Base-by-base conservation (phyloP, 148 eudicot genomes). In the Oxyria digyna region DNA sequence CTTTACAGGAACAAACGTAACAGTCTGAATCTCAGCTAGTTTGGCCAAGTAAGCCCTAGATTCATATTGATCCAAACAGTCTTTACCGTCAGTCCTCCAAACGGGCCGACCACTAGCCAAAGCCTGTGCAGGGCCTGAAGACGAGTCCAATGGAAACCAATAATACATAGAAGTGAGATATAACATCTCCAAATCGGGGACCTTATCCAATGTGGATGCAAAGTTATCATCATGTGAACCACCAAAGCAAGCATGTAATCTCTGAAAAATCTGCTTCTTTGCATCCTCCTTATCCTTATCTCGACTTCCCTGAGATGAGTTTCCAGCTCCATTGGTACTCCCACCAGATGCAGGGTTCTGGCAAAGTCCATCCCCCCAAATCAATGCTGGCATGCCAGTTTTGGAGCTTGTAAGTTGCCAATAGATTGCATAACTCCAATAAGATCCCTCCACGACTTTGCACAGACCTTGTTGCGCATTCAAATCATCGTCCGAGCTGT, bases 291-390 rank as follows among this genome's bases (percentile, higher is more conserved):
- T 63, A 13, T 49, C 8, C 17, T 71, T 75, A 42, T 62, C 70
- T 15, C 75, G 75, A 54, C 68, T 75, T 37, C 73, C 79, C 24
- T 76, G 84, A 11, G 66, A 81, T 8, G 42, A 55, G 42, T 77
- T 74, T 21, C 69, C 76, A 62, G 67, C 71, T 43, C 70, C 77
- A 69, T 73, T 72, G 18, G 41, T 76, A 14, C 31, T 8, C 37
- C 17, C 0, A 45, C 17, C 0, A 45, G 62, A 14, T 55, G 77
- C 81, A 0, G 72, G 73, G 54, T 82, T 87, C 24, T 75, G 81
- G 42, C 87, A 95, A 80, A 85, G 82, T 33, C 99, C 99, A 73
- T 87, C 96, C 3, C 99, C 97, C 99, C 97, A 95, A 76, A 95
- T 95, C 69, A 95, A 85, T 79, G 88, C 99, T 18, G 97, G 79